phyloP scores from a whole-genome alignment of 2,329 filamentous ascomycete species.

The Fusarium miscanthi region DNA sequence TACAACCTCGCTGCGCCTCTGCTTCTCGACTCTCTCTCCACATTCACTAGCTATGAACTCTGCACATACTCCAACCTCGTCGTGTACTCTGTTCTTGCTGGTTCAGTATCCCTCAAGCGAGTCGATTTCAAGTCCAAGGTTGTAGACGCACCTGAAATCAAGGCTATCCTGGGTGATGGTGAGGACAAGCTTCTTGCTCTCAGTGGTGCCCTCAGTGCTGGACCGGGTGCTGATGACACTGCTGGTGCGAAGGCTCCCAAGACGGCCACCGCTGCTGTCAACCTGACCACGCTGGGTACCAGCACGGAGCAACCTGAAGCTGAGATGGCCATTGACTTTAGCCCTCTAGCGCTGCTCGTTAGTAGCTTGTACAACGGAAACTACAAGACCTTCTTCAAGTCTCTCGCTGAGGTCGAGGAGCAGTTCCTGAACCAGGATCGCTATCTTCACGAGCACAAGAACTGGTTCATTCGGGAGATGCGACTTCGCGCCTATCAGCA shows the following conservation, averaged over 20 bases:
- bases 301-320: constrained; percentile 78
- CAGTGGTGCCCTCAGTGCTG: constrained; percentile 82
- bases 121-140: constrained; percentile 99
- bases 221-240: constrained; percentile 82
- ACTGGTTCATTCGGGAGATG: constrained; percentile 99
- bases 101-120: constrained; percentile 92
- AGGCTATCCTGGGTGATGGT: constrained; percentile 90
- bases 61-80: constrained; percentile 97
- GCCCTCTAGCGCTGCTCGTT: constrained; percentile 86
- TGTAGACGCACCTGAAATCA: constrained; percentile 97
- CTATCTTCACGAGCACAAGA: constrained; percentile 94
- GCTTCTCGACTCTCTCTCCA: constrained; percentile 95
- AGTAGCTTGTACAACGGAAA: constrained; percentile 92
- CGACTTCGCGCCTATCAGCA: constrained; percentile 95
- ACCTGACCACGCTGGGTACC: constrained; percentile 84
- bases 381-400: constrained; percentile 93
- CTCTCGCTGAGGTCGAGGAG: constrained; percentile 90
- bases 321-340: constrained; percentile 89
- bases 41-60: constrained; percentile 98
- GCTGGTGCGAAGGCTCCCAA: constrained; percentile 70
- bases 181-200: constrained; percentile 89
- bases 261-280: constrained; percentile 75
- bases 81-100: constrained; percentile 93
- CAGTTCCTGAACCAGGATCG: constrained; percentile 94
- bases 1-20: constrained; percentile 91